phyloP scores from a whole-genome alignment of 345 rosid species.

The Excoecaria agallocha region DNA sequence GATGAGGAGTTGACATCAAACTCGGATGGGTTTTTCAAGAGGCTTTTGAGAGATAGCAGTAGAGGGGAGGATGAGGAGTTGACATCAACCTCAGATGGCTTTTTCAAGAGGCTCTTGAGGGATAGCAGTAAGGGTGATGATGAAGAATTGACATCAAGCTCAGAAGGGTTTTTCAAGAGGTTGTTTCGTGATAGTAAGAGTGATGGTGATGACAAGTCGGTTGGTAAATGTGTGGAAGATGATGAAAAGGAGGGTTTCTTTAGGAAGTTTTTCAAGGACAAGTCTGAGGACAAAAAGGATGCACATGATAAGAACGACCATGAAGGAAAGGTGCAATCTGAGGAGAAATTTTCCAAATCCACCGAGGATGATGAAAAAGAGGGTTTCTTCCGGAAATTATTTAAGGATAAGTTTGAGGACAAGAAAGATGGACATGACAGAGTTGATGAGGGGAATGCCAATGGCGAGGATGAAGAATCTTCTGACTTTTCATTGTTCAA shows the following conservation, averaged over 20 bases:
- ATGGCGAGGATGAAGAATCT: slow-evolving; percentile 76
- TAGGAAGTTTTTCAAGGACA: slow-evolving; percentile 75
- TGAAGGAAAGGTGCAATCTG: slow-evolving; percentile 37
- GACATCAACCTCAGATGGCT: slow-evolving; percentile 25
- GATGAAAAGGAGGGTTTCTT: slow-evolving; percentile 88
- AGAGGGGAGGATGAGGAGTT: slow-evolving; percentile 42
- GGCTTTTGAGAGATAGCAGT: slow-evolving; percentile 55
- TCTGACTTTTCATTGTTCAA: slow-evolving; percentile 76
- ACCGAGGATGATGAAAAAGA: slow-evolving; percentile 83
- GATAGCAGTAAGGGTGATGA: slow-evolving; percentile 53
- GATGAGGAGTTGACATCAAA: slow-evolving; percentile 43
- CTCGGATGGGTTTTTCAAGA: slow-evolving; percentile 37
- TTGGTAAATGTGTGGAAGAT: slow-evolving; percentile 61
- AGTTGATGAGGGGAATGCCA: slow-evolving; percentile 45
- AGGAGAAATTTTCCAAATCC: slow-evolving; percentile 56
- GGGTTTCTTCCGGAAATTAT: slow-evolving; percentile 80
- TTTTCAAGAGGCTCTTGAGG: slow-evolving; percentile 50
- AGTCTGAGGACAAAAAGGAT: slow-evolving; percentile 71
- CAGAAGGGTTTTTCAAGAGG: slow-evolving; percentile 81
- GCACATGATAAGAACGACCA: slow-evolving; percentile 47
- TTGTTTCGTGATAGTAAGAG: slow-evolving; percentile 63
- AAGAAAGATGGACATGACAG: slow-evolving; percentile 69
- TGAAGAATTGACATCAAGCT: slow-evolving; percentile 58
- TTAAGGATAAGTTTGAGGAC: slow-evolving; percentile 82
- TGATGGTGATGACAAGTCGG: slow-evolving; percentile 44